Evolutionary conservation across 768 basidiomycete genomes (phyloP), one percentile per base, ranked within the genome.

Genomic region (Suillus variegatus): DNA sequence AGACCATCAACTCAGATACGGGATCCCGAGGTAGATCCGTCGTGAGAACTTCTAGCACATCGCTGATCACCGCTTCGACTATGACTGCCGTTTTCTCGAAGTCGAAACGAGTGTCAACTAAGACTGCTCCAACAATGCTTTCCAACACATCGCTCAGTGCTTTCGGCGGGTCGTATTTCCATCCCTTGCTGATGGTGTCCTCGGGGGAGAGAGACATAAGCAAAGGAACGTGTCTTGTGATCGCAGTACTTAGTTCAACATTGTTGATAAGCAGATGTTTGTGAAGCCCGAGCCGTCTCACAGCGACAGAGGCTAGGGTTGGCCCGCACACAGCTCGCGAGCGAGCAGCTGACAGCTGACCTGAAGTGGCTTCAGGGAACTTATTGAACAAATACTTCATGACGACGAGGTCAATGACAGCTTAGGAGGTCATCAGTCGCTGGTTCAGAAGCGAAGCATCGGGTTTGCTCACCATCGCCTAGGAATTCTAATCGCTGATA

Each of bases 401-500:
- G 46, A 94, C 86, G 51, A 89, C 91, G 35, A 93, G 75, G 68
- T 92, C 87, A 35, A 92, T 80, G 35, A 93, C 76, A 40, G 91
- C 92, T 93, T 69, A 28, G 65, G 20, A 66, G 22, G 47, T 64
- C 20, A 67, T 67, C 20, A 71, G 68, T 14, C 58, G 40, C 58
- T 41, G 20, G 36, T 40, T 65, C n/a, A 36, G 40, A 22, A 60
- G 54, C 3, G 22, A 56, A 32, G 35, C 20, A 12, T 40, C n/a
- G 41, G 9, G 56, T 65, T 13, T 18, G 73, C 87, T 78, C 73
- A 94, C 94, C 92, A 73, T 97, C 95, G 40, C 95, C 95, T 3
- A 97, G 82, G 70, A 94, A 95, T 70, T 97, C 95, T 13, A 95
- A 79, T 16, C 95, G 85, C 67, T 97, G 91, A 75, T 96, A 96